phyloP scores from a whole-genome alignment of 192 early-diverging fungal genomes.

The Funneliformis geosporum region DNA sequence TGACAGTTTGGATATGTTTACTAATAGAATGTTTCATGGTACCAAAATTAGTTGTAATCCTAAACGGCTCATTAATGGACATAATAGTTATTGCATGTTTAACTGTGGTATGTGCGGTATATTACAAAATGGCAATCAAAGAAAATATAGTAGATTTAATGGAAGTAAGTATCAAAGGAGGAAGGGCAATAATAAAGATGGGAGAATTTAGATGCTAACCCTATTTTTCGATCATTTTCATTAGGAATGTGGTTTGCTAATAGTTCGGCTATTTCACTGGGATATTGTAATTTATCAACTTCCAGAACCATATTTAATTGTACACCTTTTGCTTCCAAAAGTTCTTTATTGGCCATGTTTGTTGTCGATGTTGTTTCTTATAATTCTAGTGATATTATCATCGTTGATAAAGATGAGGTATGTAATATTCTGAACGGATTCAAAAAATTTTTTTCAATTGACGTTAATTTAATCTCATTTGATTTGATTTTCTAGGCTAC shows the following conservation, averaged over 20 bases:
- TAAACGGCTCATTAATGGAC: neutral
- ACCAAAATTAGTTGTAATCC: conserved; percentile 8
- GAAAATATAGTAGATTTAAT: conserved; percentile 10
- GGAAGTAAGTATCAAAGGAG: neutral
- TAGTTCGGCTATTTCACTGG: neutral
- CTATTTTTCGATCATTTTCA: neutral
- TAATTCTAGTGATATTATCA: neutral
- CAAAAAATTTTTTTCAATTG: neutral
- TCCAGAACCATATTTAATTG: neutral
- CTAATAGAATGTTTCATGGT: conserved; percentile 8
- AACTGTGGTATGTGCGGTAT: conserved; percentile 6
- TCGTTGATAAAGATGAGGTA: conserved; percentile 4
- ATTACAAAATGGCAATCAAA: conserved; percentile 3
- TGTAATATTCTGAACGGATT: neutral
- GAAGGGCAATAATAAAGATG: too few species aligned
- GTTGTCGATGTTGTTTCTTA: neutral
- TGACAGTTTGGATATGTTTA: neutral
- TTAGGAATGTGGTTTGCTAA: conserved; percentile 14
- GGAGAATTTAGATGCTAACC: neutral
- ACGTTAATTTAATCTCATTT: neutral
- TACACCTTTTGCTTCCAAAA: neutral
- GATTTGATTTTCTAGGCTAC: neutral
- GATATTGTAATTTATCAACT: neutral
- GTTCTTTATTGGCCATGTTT: conserved; percentile 2
- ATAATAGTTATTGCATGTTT: neutral